Conservation (phyloP, 305 asterid species). For the Rubia balearica region DNA sequence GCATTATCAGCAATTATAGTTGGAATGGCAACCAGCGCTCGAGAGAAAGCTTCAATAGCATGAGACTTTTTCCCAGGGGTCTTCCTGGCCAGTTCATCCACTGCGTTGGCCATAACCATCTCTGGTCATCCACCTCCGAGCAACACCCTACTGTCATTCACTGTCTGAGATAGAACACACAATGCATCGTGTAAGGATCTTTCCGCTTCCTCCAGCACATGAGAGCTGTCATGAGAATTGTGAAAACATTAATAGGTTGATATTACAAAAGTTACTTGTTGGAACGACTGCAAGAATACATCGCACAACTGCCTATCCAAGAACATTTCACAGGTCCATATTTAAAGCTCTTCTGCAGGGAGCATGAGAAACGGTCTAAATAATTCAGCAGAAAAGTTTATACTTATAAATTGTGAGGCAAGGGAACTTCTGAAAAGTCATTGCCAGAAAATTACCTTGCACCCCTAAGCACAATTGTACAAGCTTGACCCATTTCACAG, state of each 20-base stretch:
- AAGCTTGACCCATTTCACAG: constrained; percentile 87
- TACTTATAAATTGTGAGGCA: not conserved
- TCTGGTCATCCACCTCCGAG: constrained; percentile 97
- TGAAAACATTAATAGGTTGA: not conserved
- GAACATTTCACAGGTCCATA: not conserved
- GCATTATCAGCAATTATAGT: constrained; percentile 93
- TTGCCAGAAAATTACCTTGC: constrained; percentile 52
- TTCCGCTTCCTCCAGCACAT: constrained; percentile 85
- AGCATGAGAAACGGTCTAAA: not conserved
- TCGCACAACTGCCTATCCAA: not conserved
- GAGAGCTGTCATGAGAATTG: constrained; percentile 43
- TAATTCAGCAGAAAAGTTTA: not conserved
- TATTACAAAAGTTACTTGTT: not conserved
- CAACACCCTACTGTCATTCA: constrained; percentile 70
- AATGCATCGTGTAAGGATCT: constrained; percentile 84
- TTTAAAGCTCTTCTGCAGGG: not conserved
- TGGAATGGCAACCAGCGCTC: constrained; percentile 70
- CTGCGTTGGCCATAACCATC: constrained; percentile 92
- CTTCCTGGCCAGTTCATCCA: constrained; percentile 73
- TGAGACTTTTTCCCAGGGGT: constrained; percentile 81
- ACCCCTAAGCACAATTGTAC: constrained; percentile 88
- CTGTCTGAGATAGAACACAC: constrained; percentile 84
- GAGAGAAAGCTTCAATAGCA: constrained; percentile 84
- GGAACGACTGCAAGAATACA: not conserved
- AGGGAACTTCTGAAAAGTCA: constrained; percentile 7